Evolutionary conservation across 495 filamentous ascomycete genomes (phyloP).

Genomic region (Podospora anserina): DNA sequence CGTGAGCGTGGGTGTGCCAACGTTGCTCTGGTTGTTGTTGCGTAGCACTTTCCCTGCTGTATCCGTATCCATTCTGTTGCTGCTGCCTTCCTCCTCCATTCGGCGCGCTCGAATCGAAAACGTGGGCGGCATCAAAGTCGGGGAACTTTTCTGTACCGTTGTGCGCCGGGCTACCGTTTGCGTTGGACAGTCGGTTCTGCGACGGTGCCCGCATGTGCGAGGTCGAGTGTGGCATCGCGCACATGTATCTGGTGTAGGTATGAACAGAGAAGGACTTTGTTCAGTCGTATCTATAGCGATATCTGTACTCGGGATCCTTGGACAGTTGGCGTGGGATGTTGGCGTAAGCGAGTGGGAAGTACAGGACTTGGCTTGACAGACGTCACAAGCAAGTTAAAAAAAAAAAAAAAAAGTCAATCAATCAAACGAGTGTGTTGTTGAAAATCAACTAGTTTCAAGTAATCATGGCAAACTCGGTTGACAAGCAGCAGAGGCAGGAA

Average conservation of each 20-base stretch:
- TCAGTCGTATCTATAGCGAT: constrained; percentile 3
- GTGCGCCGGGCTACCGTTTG: constrained; percentile 30
- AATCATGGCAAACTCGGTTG: constrained; percentile 13
- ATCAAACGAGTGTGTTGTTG: constrained; percentile 12
- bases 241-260: background rate
- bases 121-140: constrained; percentile 45
- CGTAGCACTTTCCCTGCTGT: constrained; percentile 34
- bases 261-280: background rate
- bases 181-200: constrained; percentile 26
- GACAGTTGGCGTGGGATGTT: background rate
- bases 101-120: constrained; percentile 18
- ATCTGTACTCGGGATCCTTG: background rate
- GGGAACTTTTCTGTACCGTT: constrained; percentile 53
- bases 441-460: constrained; percentile 9
- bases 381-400: background rate
- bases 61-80: constrained; percentile 33
- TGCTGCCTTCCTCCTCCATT: constrained; percentile 16
- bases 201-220: constrained; percentile 34
- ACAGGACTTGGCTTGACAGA: background rate
- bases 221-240: constrained; percentile 34
- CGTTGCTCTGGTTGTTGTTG: constrained; percentile 30
- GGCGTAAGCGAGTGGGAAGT: background rate
- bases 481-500: background rate
- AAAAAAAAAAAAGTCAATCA: background rate
- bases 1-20: constrained; percentile 44